Evolutionary conservation across 805 yeast genomes (phyloP).

Genomic region (Teunomyces funiuensis): DNA sequence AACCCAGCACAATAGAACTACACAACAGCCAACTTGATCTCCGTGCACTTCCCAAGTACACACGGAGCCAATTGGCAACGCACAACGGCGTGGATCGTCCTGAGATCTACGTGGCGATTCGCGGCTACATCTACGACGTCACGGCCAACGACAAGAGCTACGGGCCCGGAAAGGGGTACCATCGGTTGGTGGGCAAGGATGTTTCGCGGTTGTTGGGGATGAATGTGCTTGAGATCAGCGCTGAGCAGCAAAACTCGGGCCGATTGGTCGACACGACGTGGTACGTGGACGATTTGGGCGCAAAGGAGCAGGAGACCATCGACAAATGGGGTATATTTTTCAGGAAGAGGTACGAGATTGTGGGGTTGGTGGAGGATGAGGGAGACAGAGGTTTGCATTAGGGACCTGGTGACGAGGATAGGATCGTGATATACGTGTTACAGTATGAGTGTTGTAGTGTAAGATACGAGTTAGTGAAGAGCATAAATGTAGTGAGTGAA

Average conservation of each 20-base stretch:
- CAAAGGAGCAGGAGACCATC: constrained; percentile 57
- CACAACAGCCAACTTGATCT: constrained; percentile 33
- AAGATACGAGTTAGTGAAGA: too few species aligned
- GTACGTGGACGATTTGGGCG: constrained; percentile 53
- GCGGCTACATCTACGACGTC: constrained; percentile 79
- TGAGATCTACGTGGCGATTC: constrained; percentile 68
- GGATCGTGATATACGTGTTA: background rate
- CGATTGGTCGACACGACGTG: constrained; percentile 31
- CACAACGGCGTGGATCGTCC: constrained; percentile 32
- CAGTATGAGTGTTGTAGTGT: too few species aligned
- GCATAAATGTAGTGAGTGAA: too few species aligned
- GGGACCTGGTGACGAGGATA: background rate
- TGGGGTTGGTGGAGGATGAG: constrained; percentile 38
- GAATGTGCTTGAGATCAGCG: constrained; percentile 39
- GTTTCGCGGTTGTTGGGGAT: constrained; percentile 75
- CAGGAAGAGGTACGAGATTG: constrained; percentile 42
- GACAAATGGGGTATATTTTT: constrained; percentile 76
- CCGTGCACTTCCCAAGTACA: constrained; percentile 30
- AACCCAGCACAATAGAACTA: constrained; percentile 24
- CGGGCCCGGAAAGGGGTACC: constrained; percentile 76
- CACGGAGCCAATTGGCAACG: constrained; percentile 31
- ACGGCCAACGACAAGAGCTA: constrained; percentile 62
- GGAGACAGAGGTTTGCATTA: too few species aligned
- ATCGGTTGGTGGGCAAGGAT: constrained; percentile 72
- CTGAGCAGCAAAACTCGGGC: constrained; percentile 9